phyloP scores from a whole-genome alignment of 75 land plant genomes.

The Gnetum montanum region DNA sequence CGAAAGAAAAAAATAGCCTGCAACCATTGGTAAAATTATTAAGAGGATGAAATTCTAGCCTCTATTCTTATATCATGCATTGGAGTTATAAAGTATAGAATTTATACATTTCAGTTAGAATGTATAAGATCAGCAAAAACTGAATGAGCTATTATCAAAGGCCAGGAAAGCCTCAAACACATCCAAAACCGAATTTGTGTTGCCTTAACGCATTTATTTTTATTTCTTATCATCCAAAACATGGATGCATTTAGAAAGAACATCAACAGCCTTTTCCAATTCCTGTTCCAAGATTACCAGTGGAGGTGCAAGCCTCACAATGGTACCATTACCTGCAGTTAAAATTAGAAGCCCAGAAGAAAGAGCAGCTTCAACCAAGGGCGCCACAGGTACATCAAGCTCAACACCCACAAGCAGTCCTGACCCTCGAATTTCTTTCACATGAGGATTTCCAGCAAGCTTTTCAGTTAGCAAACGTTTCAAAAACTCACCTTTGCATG shows the following conservation, averaged over 20 bases:
- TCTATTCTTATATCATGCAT: no score
- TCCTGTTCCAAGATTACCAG: conserved; percentile 70
- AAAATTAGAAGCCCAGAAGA: conserved; percentile 53
- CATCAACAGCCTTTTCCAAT: conserved; percentile 39
- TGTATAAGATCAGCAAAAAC: no score
- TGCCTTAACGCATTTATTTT: no score
- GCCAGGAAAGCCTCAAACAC: no score
- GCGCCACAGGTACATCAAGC: conserved; percentile 48
- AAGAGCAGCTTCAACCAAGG: conserved; percentile 58
- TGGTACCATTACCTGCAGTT: conserved; percentile 76
- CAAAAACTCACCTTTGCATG: conserved; percentile 46
- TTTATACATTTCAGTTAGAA: no score
- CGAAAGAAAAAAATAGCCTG: no score
- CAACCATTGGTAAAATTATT: no score
- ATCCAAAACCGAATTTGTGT: no score
- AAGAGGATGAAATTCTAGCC: no score
- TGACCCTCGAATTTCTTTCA: conserved; percentile 61
- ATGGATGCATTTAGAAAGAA: conserved; percentile 31
- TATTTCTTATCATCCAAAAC: conserved; percentile 16
- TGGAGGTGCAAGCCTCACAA: conserved; percentile 82
- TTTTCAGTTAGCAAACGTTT: conserved; percentile 30
- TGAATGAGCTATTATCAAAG: no score
- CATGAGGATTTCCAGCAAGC: conserved; percentile 43
- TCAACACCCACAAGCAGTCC: conserved; percentile 85
- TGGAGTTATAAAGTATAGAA: no score